These are phyloP conservation scores for Candida mattraensis DNA, from an alignment of 805 yeast species.

Conservation along the genomic window DNA sequence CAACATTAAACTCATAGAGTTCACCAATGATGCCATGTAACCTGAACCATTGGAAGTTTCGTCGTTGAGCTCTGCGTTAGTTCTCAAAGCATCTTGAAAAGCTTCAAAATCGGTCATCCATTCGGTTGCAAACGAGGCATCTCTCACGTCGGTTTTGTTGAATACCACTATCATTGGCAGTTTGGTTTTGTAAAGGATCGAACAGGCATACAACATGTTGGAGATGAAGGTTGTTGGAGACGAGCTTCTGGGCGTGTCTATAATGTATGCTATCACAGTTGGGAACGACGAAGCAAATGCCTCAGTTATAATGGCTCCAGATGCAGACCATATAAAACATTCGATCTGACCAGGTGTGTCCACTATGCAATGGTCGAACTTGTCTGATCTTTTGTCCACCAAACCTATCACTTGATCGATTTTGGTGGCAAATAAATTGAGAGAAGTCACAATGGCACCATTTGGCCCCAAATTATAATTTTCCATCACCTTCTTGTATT, in stretches of 20 bases:
- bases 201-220: slow-evolving; percentile 97
- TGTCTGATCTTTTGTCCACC: slow-evolving; percentile 71
- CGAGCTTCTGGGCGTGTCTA: slow-evolving; percentile 93
- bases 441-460: slow-evolving; percentile 95
- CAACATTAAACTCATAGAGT: slow-evolving; percentile 92
- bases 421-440: slow-evolving; percentile 89
- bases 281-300: slow-evolving; percentile 96
- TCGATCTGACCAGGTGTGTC: slow-evolving; percentile 99
- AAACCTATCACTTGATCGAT: slow-evolving; percentile 90
- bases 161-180: slow-evolving; percentile 96
- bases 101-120: slow-evolving; percentile 98
- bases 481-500: slow-evolving; percentile 95
- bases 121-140: slow-evolving; percentile 83
- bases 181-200: slow-evolving; percentile 92
- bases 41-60: slow-evolving; percentile 67
- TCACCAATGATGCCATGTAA: slow-evolving; percentile 90
- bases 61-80: slow-evolving; percentile 65
- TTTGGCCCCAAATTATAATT: slow-evolving; percentile 94
- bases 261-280: slow-evolving; percentile 91
- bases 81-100: slow-evolving; percentile 75
- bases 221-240: slow-evolving; percentile 97
- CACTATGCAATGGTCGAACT: slow-evolving; percentile 68
- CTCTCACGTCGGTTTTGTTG: slow-evolving; percentile 88
- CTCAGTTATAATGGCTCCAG: slow-evolving; percentile 95
- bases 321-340: slow-evolving; percentile 97